These are phyloP conservation scores for Dictyostelium brefeldianum DNA, from an alignment of 78 protist genomes.

Conservation along the genomic window DNA sequence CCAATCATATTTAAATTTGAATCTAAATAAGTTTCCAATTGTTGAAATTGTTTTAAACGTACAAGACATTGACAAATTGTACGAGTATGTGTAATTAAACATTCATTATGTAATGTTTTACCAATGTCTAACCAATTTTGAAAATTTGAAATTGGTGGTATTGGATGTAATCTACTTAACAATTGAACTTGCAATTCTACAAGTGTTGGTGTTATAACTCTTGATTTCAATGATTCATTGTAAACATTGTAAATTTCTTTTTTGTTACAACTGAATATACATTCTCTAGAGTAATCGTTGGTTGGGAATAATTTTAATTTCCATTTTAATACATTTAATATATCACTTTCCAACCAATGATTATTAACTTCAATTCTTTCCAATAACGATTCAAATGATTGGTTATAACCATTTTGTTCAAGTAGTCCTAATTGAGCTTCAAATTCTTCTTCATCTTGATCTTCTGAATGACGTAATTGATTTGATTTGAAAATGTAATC, in stretches of 20 bases:
- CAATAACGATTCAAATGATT: not conserved
- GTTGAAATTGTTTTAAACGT: not conserved
- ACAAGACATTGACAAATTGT: not conserved
- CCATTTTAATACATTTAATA: not conserved
- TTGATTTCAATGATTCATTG: not conserved
- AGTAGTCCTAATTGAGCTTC: not conserved
- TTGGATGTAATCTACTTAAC: not conserved
- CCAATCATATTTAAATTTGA: not conserved
- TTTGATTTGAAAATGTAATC: not conserved
- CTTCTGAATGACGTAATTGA: not conserved
- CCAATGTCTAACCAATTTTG: conserved; percentile 6
- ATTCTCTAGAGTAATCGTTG: not conserved
- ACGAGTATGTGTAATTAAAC: not conserved
- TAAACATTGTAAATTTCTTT: not conserved
- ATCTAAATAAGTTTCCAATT: not conserved
- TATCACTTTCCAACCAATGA: not conserved
- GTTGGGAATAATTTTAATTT: not conserved
- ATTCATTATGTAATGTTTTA: not conserved
- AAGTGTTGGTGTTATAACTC: not conserved
- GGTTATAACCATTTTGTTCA: too few species aligned
- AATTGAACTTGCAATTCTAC: not conserved
- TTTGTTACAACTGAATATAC: not conserved
- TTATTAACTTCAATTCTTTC: not conserved
- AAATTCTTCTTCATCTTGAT: not conserved
- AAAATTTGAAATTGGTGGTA: not conserved